Conservation (phyloP, 2,329 filamentous ascomycete species). For the Rutstroemia sp. region DNA sequence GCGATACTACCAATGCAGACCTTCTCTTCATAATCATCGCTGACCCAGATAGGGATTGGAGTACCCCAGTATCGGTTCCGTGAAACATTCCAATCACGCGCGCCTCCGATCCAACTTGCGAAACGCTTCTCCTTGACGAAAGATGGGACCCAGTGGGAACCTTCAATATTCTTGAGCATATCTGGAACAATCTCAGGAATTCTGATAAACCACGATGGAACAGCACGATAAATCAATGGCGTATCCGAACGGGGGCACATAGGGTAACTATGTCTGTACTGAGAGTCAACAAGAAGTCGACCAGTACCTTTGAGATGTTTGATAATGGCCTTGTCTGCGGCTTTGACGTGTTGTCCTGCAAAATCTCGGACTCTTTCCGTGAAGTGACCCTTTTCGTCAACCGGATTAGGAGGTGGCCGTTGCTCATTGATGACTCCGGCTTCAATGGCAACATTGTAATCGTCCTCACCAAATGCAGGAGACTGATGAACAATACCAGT, state of each 20-base stretch:
- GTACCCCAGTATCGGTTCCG: constrained; percentile 95
- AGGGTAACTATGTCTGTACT: constrained; percentile 85
- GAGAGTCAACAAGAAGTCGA: constrained; percentile 74
- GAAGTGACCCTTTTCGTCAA: constrained; percentile 79
- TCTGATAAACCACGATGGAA: constrained; percentile 92
- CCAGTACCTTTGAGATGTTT: constrained; percentile 74
- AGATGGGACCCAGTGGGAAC: constrained; percentile 84
- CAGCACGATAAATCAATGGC: constrained; percentile 84
- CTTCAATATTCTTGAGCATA: constrained; percentile 85
- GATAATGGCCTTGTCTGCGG: constrained; percentile 87
- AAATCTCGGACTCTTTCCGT: constrained; percentile 73
- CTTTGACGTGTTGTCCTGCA: constrained; percentile 81
- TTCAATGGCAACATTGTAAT: constrained; percentile 77
- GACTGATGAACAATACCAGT: constrained; percentile 91
- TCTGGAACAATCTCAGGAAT: constrained; percentile 75
- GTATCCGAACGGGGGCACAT: constrained; percentile 96
- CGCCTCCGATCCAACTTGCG: constrained; percentile 83
- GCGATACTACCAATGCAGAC: constrained; percentile 80
- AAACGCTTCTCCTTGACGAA: constrained; percentile 91
- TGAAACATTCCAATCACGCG: constrained; percentile 92
- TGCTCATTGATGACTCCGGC: constrained; percentile 70
- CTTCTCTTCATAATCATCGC: constrained; percentile 78
- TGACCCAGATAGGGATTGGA: constrained; percentile 85
- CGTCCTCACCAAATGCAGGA: constrained; percentile 90
- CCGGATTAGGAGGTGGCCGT: constrained; percentile 78